Conservation (phyloP, 2,329 filamentous ascomycete genomes). For the Pseudogymnoascus sp. region DNA sequence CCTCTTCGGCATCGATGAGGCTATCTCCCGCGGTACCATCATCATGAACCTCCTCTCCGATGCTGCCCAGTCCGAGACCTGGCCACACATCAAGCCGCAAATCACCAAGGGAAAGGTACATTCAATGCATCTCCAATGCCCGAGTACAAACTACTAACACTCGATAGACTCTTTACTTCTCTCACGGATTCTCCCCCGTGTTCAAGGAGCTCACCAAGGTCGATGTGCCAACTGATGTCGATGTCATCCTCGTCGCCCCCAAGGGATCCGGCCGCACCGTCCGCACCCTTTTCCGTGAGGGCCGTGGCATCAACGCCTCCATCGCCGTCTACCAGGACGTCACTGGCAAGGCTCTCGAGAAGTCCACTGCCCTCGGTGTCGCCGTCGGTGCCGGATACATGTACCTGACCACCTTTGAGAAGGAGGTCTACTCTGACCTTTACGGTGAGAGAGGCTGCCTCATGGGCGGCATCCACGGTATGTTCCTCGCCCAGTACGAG, state of each 20-base stretch:
- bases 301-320: slow-evolving; percentile 99
- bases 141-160: slow-evolving; percentile 13
- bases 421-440: slow-evolving; percentile 99
- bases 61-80: slow-evolving; percentile 97
- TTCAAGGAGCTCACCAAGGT: slow-evolving; percentile 99
- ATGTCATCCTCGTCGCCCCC: slow-evolving; percentile 98
- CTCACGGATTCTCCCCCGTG: slow-evolving; percentile 98
- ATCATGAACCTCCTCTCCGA: slow-evolving; percentile 99
- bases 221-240: slow-evolving; percentile 88
- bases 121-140: background rate
- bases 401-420: slow-evolving; percentile 99
- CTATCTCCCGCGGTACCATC: slow-evolving; percentile 86
- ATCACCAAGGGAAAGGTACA: slow-evolving; percentile 95
- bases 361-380: slow-evolving; percentile 91
- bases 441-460: slow-evolving; percentile 99
- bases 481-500: slow-evolving; percentile 99
- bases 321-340: slow-evolving; percentile 98
- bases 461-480: slow-evolving; percentile 99
- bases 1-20: slow-evolving; percentile 96
- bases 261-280: slow-evolving; percentile 99
- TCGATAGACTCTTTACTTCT: slow-evolving; percentile 96
- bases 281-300: slow-evolving; percentile 97
- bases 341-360: slow-evolving; percentile 95
- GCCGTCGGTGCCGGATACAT: slow-evolving; percentile 97
- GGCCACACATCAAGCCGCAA: slow-evolving; percentile 96